phyloP scores from a whole-genome alignment of 2,329 filamentous ascomycete species.

The Diaporthe caulivora region DNA sequence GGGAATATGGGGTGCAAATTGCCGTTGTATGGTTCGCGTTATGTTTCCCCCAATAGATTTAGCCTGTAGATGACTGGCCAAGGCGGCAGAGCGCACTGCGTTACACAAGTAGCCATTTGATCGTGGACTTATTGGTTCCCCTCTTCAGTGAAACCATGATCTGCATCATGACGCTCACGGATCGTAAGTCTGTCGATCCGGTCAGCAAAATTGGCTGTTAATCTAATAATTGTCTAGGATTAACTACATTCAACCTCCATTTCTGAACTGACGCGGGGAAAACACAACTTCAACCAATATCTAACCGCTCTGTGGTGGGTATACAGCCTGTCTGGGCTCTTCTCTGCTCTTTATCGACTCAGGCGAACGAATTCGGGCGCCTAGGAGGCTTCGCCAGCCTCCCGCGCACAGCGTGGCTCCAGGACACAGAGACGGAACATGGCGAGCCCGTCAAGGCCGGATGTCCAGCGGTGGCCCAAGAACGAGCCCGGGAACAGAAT shows the following conservation, averaged over 20 bases:
- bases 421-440: neutral
- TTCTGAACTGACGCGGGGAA: neutral
- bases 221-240: neutral
- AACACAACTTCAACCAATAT: neutral
- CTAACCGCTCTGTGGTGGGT: neutral
- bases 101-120: too few relatives aligned
- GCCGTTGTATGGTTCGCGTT: neutral
- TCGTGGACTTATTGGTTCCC: neutral
- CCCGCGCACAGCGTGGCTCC: neutral
- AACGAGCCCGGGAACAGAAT: neutral
- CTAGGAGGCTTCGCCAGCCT: neutral
- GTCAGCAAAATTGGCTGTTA: neutral
- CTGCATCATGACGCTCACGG: neutral
- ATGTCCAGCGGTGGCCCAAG: slow-evolving; percentile 13
- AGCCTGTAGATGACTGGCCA: neutral
- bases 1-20: neutral
- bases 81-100: too few relatives aligned
- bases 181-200: neutral
- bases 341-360: neutral
- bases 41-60: neutral
- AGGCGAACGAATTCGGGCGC: neutral
- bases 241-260: neutral
- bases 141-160: neutral
- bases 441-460: slow-evolving; percentile 6
- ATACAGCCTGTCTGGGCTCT: neutral